These are phyloP conservation scores for Eucalyptus marginata DNA, from an alignment of 345 rosid species.

Conservation along the genomic window DNA sequence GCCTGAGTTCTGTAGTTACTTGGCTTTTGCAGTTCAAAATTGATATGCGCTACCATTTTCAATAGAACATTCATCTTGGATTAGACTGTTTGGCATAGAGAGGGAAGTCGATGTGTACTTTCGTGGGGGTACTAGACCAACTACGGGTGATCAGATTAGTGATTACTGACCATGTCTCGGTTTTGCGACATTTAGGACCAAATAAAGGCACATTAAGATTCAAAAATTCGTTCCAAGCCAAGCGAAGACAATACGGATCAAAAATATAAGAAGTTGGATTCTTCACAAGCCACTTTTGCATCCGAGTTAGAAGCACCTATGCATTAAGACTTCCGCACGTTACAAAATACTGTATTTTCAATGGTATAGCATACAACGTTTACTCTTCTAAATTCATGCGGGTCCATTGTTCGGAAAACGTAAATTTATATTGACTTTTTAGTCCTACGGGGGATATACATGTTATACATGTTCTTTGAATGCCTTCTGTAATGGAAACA, in stretches of 20 bases:
- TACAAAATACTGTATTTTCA: not conserved
- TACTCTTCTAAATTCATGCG: not conserved
- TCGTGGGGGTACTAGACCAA: not conserved
- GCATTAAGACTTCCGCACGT: not conserved
- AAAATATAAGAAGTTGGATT: not conserved
- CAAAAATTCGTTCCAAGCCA: not conserved
- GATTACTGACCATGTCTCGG: not conserved
- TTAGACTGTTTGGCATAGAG: not conserved
- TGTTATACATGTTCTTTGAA: not conserved
- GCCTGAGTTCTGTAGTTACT: not conserved
- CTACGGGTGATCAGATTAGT: not conserved
- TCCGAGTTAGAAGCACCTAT: not conserved
- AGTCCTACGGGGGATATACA: rapidly evolving
- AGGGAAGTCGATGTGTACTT: not conserved
- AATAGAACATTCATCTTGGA: not conserved
- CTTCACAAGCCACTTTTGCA: not conserved
- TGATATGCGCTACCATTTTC: not conserved
- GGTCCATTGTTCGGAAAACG: not conserved
- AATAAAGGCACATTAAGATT: not conserved
- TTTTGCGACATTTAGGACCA: not conserved
- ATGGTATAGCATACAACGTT: not conserved
- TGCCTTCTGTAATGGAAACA: not conserved
- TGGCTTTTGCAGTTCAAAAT: not conserved
- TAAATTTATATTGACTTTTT: not conserved
- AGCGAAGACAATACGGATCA: not conserved